Conservation (phyloP, 306 rosid species). For the Castanea sativa region DNA sequence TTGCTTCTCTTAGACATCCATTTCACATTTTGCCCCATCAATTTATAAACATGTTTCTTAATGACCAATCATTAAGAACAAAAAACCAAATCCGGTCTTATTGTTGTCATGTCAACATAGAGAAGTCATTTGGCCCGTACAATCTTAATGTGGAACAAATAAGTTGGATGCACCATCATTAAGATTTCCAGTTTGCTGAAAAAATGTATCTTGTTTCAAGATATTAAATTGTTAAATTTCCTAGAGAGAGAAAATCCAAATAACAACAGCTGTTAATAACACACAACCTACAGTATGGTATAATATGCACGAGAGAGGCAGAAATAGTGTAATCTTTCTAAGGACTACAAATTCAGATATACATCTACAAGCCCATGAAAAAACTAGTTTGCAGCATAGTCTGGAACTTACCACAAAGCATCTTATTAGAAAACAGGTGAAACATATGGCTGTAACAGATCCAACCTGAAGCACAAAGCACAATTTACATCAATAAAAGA, state of each 20-base stretch:
- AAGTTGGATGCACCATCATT: background rate
- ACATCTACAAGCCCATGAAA: slow-evolving; percentile 10
- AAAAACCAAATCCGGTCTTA: background rate
- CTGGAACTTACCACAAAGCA: slow-evolving; percentile 74
- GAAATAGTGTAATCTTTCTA: background rate
- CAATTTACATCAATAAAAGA: background rate
- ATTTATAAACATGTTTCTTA: background rate
- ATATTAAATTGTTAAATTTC: background rate
- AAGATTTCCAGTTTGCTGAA: background rate
- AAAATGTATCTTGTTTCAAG: background rate
- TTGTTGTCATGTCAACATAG: background rate
- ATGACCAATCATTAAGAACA: background rate
- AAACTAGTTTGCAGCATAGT: slow-evolving; percentile 8
- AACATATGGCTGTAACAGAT: slow-evolving; percentile 92
- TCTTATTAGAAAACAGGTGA: slow-evolving; percentile 90
- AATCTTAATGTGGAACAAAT: background rate
- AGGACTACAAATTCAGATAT: background rate
- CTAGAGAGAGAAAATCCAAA: background rate
- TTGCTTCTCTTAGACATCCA: background rate
- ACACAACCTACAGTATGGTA: background rate
- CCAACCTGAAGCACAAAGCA: slow-evolving; percentile 73
- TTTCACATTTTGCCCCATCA: background rate
- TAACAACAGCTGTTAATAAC: background rate
- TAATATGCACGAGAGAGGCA: slow-evolving; percentile 16
- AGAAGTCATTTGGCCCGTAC: background rate